phyloP scores from a whole-genome alignment of 2,329 filamentous ascomycete species.

The Penicillium aurantiogriseum region DNA sequence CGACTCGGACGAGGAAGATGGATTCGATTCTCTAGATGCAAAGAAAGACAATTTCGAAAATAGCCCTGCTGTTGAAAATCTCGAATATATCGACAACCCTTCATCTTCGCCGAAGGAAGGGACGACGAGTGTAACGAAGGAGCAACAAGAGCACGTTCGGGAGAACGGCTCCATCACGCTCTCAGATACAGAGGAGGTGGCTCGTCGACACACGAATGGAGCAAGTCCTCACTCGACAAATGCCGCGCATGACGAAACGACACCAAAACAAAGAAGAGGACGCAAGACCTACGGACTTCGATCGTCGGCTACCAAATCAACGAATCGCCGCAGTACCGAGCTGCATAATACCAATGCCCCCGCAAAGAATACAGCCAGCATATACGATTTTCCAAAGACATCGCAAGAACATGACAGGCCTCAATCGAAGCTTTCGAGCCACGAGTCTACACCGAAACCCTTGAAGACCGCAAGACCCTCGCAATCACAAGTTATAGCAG shows the following conservation, averaged over 20 bases:
- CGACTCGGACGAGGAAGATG: conserved; percentile 51
- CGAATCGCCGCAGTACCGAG: neutral
- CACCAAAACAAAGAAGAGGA: conserved; percentile 14
- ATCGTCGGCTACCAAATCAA: conserved; percentile 11
- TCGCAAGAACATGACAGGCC: conserved; percentile 4
- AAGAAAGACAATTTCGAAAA: conserved; percentile 11
- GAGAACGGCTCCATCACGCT: conserved; percentile 3
- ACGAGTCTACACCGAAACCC: conserved; percentile 8
- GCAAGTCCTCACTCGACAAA: neutral
- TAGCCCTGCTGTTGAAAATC: conserved; percentile 11
- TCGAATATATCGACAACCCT: conserved; percentile 22
- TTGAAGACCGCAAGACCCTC: neutral
- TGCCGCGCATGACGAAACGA: conserved; percentile 1
- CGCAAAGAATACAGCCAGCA: conserved; percentile 15
- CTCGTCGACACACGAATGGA: neutral
- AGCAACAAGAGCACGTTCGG: neutral
- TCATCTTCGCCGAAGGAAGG: conserved; percentile 2
- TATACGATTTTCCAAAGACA: conserved; percentile 30
- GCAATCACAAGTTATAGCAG: neutral
- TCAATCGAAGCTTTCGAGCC: conserved; percentile 5
- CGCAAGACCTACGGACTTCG: conserved; percentile 14
- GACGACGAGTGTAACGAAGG: conserved; percentile 2
- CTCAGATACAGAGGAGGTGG: neutral
- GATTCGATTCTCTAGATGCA: conserved; percentile 37
- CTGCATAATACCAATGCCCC: neutral